Base-by-base conservation (phyloP, 768 basidiomycete species). In the Mycena indigotica region DNA sequence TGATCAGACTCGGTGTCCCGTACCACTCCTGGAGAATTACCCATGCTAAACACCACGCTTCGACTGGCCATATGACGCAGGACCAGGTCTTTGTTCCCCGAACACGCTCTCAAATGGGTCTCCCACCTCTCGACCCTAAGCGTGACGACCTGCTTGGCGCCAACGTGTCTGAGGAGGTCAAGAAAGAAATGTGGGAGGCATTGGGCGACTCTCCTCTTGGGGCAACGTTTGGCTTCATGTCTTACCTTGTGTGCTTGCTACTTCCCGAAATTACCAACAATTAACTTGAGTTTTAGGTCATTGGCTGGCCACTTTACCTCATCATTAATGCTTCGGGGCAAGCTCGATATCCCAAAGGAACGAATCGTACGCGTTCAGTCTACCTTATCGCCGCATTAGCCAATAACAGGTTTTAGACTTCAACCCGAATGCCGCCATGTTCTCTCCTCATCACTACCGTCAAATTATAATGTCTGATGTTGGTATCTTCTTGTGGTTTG, bases 21-120 rank as follows among this genome's bases (percentile, higher is more conserved):
- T 99, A 93, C 76, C 94, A 98, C 70, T 91, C 93, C 4, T 98
- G 95, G 96, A 84, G 93, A 61, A 91, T 97, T 69, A 88, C 88
- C 3, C 96, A 98, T 70, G 93, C 84, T 24, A 92, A 94, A 72
- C 96, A 99, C 74, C 96, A 99, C 72, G 96, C 96, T 16, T 88
- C 90, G 0, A 97, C 95, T 4, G 91, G 82, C 16, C 95, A 98
- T 73, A 84, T 97, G 84, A 91, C 89, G 28, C 87, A 95, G 64
- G 96, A 98, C 65, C 95, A 98, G 70, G 96, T 98, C 57, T 97
- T 93, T 66, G 94, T 98, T 3, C 96, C 96, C 49, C 74, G 82
- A 64, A 95, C 96, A n/a, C 88, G 94, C 45, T 86, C 87, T 13
- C 77, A 90, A 32, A 72, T 83, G 21, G 84, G 86, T 39, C 77